A percentile compares a stretch with the other conserved stretches of the same genome.
Evolutionary conservation across 1,284 basidiomycete species (phyloP).

Genomic region (Mycosarcoma mackinlayi): DNA sequence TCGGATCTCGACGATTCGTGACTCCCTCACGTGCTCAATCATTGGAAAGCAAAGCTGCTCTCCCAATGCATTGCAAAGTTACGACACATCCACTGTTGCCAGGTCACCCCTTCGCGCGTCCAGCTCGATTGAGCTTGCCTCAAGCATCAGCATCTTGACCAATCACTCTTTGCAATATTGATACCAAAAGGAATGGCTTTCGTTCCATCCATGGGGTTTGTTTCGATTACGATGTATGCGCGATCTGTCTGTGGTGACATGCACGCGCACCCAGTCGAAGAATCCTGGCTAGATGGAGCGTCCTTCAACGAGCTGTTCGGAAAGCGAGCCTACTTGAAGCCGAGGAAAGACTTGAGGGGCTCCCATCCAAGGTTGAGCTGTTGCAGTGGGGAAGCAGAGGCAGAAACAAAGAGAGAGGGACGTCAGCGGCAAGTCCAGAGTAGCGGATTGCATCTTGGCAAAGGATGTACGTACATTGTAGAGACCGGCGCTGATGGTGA

Average conservation of each 20-base stretch:
- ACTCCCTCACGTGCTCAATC: no score
- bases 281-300: not conserved
- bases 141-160: not conserved
- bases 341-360: conserved; percentile 67
- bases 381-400: conserved; percentile 1
- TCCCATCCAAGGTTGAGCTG: conserved; percentile 66
- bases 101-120: no score
- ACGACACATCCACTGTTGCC: no score
- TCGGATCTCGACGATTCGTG: conserved; percentile 6
- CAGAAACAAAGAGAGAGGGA: not conserved
- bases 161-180: conserved; percentile 14
- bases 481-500: conserved; percentile 58
- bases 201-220: not conserved
- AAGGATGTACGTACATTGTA: conserved; percentile 62
- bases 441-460: not conserved
- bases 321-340: conserved; percentile 55
- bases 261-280: not conserved
- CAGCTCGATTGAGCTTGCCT: not conserved
- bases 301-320: not conserved
- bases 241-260: not conserved
- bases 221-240: not conserved
- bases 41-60: no score
- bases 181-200: conserved; percentile 6
- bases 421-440: not conserved
- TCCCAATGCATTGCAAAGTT: not conserved